Evolutionary conservation across 225 moss, liverwort and hornwort genomes (phyloP).

Genomic region (Thuidium tamariscinum): DNA sequence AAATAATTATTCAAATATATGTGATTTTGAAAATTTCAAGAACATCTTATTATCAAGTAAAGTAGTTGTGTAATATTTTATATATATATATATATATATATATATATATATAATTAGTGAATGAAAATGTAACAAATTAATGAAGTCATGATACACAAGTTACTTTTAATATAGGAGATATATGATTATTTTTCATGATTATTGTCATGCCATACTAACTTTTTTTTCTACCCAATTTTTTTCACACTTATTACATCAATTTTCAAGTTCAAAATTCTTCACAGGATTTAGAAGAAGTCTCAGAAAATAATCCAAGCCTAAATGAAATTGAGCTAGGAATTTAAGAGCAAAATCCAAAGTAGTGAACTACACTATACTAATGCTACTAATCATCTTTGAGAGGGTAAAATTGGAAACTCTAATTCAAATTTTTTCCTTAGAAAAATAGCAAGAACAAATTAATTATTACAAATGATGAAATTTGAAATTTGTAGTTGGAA

Average conservation of each 20-base stretch:
- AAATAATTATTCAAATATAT: not conserved
- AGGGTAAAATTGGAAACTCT: fast-evolving
- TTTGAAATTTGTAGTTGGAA: not conserved
- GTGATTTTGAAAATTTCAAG: not conserved
- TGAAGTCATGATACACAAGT: no score
- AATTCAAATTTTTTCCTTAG: fast-evolving
- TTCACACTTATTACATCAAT: not conserved
- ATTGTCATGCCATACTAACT: not conserved
- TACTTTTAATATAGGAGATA: fast-evolving
- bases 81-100: no score
- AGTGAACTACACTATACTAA: no score
- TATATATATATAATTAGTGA: not conserved
- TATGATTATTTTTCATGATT: not conserved
- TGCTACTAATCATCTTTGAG: no score
- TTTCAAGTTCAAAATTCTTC: no score
- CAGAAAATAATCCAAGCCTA: not conserved
- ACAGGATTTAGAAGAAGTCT: fast-evolving
- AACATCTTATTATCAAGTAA: not conserved
- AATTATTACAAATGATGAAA: not conserved
- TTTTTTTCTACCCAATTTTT: not conserved
- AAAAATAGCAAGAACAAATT: not conserved
- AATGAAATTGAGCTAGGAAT: not conserved
- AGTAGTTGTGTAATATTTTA: not conserved
- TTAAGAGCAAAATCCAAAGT: not conserved
- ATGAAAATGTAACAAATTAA: fast-evolving